Conservation (phyloP, 2,329 filamentous ascomycete species). For the Ascocoryne sarcoides region DNA sequence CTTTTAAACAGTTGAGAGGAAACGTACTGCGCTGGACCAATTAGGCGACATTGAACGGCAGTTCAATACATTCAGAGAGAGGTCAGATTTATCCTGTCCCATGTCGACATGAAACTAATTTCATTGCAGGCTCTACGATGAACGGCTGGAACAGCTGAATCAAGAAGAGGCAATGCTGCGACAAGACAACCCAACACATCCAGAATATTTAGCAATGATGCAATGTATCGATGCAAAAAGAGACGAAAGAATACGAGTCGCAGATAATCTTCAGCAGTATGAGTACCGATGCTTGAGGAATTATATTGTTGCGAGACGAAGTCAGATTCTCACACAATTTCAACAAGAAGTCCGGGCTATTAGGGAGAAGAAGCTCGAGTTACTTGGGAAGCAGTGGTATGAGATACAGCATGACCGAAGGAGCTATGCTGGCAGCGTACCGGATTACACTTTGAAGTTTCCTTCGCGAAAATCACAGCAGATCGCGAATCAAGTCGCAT, state of each 20-base stretch:
- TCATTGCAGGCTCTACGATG: slow-evolving; percentile 65
- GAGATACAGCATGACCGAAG: slow-evolving; percentile 85
- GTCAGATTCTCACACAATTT: slow-evolving; percentile 83
- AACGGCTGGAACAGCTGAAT: slow-evolving; percentile 75
- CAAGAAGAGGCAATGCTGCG: slow-evolving; percentile 54
- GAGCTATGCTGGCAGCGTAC: slow-evolving; percentile 65
- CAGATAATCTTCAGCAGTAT: slow-evolving; percentile 64
- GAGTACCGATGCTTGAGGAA: slow-evolving; percentile 65
- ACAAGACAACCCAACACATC: slow-evolving; percentile 63
- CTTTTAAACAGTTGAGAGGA: slow-evolving; percentile 56
- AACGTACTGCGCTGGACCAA: slow-evolving; percentile 71
- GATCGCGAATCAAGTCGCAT: slow-evolving; percentile 76
- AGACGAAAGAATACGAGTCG: slow-evolving; percentile 68
- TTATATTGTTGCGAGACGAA: slow-evolving; percentile 70
- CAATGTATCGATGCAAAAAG: slow-evolving; percentile 75
- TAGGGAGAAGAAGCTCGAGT: slow-evolving; percentile 69
- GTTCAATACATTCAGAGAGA: slow-evolving; percentile 77
- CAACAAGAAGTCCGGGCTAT: slow-evolving; percentile 79
- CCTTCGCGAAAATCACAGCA: slow-evolving; percentile 69
- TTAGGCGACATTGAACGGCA: slow-evolving; percentile 76
- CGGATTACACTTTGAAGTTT: slow-evolving; percentile 75
- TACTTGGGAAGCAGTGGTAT: slow-evolving; percentile 83
- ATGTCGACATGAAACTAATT: slow-evolving; percentile 15
- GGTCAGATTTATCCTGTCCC: slow-evolving; percentile 39
- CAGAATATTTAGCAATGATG: slow-evolving; percentile 85